Evolutionary conservation across 352 stramenopile genomes (phyloP).

Genomic region (Phytophthora capsici): DNA sequence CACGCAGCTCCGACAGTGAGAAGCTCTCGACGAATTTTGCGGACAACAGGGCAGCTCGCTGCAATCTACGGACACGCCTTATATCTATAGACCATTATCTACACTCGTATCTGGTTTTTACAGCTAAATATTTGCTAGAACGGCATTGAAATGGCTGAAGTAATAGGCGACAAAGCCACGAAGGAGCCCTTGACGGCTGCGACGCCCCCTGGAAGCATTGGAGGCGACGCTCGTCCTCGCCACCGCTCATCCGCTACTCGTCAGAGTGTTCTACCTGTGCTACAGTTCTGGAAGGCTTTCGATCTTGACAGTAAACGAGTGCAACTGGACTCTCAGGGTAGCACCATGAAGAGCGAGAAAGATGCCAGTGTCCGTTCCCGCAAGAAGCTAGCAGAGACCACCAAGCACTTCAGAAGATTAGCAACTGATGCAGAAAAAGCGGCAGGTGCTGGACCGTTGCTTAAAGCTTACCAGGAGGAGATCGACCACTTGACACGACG

Average conservation of each 20-base stretch:
- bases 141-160: constrained; percentile 28
- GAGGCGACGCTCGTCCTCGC: constrained; percentile 11
- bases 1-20: constrained; percentile 13
- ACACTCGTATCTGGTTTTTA: constrained; percentile 4
- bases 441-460: constrained; percentile 50
- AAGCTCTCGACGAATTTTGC: constrained; percentile 4
- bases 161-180: constrained; percentile 38
- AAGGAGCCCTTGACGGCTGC: constrained; percentile 19
- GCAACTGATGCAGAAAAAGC: constrained; percentile 74
- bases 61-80: neutral
- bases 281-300: constrained; percentile 89
- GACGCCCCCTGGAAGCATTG: constrained; percentile 26
- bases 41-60: neutral
- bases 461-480: constrained; percentile 93
- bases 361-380: constrained; percentile 77
- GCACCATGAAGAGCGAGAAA: constrained; percentile 86
- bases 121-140: neutral
- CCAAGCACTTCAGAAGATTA: constrained; percentile 84
- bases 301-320: constrained; percentile 89
- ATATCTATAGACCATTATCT: constrained; percentile 9
- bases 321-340: constrained; percentile 76
- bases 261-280: constrained; percentile 52
- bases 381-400: constrained; percentile 87
- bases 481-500: constrained; percentile 92
- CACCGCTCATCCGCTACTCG: constrained; percentile 27